Evolutionary conservation across 306 rosid genomes (phyloP).

Genomic region (Benincasa hispida): DNA sequence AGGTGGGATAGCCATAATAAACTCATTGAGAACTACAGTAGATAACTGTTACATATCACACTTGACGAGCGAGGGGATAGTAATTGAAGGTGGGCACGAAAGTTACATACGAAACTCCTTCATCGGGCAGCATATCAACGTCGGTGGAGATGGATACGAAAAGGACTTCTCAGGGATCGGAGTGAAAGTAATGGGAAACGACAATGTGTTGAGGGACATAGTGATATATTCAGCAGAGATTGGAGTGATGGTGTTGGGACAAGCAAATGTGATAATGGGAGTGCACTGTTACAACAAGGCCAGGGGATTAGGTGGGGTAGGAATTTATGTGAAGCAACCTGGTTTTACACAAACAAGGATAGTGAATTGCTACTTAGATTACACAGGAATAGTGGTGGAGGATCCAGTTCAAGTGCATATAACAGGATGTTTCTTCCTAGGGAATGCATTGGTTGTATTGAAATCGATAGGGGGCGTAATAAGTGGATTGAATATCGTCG

Average conservation of each 20-base stretch:
- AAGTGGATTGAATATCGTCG: conserved; percentile 17
- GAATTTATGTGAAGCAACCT: conserved; percentile 20
- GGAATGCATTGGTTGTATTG: conserved; percentile 21
- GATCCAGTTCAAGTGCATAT: conserved; percentile 32
- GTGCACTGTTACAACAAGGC: conserved; percentile 39
- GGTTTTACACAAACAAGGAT: conserved; percentile 32
- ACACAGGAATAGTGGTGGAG: conserved; percentile 27
- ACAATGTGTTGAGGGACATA: conserved; percentile 21
- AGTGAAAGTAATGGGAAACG: conserved; percentile 25
- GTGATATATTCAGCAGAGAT: conserved; percentile 26
- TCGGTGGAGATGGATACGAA: conserved; percentile 22
- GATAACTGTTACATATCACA: conserved; percentile 33
- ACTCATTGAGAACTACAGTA: conserved; percentile 23
- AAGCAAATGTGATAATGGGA: conserved; percentile 26
- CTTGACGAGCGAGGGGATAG: conserved; percentile 20
- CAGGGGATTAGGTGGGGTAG: conserved; percentile 21
- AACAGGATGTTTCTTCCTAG: conserved; percentile 25
- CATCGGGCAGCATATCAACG: conserved; percentile 27
- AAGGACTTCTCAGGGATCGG: conserved; percentile 24
- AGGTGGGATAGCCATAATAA: conserved; percentile 25
- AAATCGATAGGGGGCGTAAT: conserved; percentile 23
- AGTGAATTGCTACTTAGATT: conserved; percentile 23
- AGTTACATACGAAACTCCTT: conserved; percentile 25
- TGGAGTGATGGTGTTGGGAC: conserved; percentile 26
- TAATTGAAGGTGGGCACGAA: conserved; percentile 24